These are phyloP conservation scores for Glycine soja DNA, from an alignment of 306 rosid genomes.

Conservation along the genomic window DNA sequence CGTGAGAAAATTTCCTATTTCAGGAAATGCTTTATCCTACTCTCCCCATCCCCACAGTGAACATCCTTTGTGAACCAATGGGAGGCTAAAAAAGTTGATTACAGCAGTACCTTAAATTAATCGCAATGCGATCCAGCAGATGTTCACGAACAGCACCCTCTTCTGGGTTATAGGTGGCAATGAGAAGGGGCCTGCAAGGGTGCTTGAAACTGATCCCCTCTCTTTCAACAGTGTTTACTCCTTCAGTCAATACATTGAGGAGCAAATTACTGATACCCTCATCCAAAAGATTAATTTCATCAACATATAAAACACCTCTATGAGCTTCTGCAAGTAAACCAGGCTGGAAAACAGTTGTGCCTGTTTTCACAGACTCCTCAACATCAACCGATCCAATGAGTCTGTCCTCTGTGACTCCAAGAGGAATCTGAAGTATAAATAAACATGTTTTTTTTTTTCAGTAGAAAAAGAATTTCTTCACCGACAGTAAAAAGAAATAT, in stretches of 20 bases:
- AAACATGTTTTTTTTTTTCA: constrained; percentile 15
- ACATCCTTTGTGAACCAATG: not conserved
- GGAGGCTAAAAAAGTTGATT: constrained; percentile 12
- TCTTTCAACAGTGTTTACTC: constrained; percentile 93
- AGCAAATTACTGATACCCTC: constrained; percentile 99
- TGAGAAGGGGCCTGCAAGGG: constrained; percentile 95
- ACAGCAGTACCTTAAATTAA: constrained; percentile 83
- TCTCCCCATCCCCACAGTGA: constrained; percentile 23
- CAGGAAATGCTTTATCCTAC: constrained; percentile 28
- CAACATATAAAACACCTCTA: constrained; percentile 95
- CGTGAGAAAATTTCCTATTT: not conserved
- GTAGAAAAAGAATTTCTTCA: not conserved
- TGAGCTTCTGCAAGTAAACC: constrained; percentile 99
- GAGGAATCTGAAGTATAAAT: constrained; percentile 77
- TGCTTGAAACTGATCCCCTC: constrained; percentile 97
- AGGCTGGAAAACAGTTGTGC: constrained; percentile 96
- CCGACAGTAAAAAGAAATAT: constrained; percentile 22
- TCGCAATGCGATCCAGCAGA: constrained; percentile 88
- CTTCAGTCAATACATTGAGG: constrained; percentile 93
- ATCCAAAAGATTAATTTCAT: constrained; percentile 95
- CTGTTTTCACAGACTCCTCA: constrained; percentile 93
- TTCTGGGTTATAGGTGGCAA: constrained; percentile 97
- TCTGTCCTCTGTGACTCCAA: constrained; percentile 98
- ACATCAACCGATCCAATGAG: constrained; percentile 99
- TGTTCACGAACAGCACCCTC: constrained; percentile 98